These are phyloP conservation scores for Phytophthora brassicae DNA, from an alignment of 352 stramenopile genomes.

Conservation along the genomic window DNA sequence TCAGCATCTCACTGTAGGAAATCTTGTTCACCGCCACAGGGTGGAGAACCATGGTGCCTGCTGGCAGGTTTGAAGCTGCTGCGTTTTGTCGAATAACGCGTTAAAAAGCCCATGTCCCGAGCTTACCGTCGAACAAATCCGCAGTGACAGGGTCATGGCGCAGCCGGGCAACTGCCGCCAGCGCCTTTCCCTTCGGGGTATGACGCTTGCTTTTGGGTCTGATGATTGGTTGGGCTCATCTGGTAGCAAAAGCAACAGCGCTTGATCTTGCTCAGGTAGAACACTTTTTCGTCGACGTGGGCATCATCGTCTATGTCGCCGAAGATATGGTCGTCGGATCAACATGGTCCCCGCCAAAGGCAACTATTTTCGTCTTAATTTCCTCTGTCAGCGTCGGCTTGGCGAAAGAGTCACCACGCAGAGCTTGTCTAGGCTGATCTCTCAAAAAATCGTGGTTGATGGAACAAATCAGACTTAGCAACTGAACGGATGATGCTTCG, in stretches of 20 bases:
- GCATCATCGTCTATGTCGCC: background rate
- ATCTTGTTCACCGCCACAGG: slow-evolving; percentile 2
- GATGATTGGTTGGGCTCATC: background rate
- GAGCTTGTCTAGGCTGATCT: background rate
- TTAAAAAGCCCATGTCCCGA: slow-evolving; percentile 3
- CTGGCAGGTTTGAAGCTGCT: slow-evolving; percentile 4
- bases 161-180: background rate
- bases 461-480: background rate
- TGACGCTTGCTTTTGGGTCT: background rate
- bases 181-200: background rate
- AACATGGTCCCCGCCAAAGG: no score
- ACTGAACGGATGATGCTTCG: background rate
- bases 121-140: slow-evolving; percentile 6
- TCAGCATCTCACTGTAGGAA: slow-evolving; percentile 6
- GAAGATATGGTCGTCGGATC: no score
- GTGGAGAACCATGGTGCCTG: slow-evolving; percentile 1
- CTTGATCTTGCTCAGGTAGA: background rate
- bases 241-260: background rate
- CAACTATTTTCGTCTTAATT: no score
- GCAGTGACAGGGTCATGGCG: background rate
- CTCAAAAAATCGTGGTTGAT: background rate
- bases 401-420: background rate
- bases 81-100: background rate
- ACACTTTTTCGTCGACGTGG: background rate
- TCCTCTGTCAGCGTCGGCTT: no score